phyloP scores from a whole-genome alignment of 1,284 basidiomycete genomes.

The Bjerkandera adusta region DNA sequence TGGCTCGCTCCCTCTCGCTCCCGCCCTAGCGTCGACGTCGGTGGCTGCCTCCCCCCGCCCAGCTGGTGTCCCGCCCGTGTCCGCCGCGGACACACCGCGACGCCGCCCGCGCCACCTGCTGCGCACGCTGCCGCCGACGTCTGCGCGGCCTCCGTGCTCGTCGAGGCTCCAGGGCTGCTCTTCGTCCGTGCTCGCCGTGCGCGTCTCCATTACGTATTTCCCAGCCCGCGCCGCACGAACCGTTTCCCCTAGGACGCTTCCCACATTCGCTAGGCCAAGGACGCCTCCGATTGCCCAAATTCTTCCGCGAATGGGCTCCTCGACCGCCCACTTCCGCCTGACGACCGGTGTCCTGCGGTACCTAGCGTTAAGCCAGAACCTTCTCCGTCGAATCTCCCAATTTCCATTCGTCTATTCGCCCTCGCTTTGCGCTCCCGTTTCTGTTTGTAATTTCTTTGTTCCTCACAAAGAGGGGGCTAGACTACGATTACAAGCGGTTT shows the following conservation, averaged over 20 bases:
- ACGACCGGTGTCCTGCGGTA: slow-evolving; percentile 1
- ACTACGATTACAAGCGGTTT: slow-evolving; percentile 17
- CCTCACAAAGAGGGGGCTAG: slow-evolving; percentile 7
- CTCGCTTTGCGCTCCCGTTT: no score
- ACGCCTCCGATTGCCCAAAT: no score
- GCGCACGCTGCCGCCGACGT: no score
- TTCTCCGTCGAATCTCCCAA: no score
- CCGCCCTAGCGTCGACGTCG: not conserved
- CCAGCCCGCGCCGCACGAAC: not conserved
- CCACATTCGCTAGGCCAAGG: slow-evolving; percentile 1
- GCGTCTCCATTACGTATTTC: not conserved
- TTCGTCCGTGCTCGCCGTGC: not conserved
- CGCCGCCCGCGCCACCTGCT: no score
- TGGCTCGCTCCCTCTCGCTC: no score
- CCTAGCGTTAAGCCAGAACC: no score
- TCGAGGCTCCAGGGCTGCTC: not conserved
- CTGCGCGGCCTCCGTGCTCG: not conserved
- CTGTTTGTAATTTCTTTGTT: no score
- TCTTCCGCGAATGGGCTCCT: no score
- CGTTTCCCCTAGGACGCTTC: not conserved
- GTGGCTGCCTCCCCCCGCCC: not conserved
- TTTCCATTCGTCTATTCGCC: no score
- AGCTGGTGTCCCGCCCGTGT: not conserved
- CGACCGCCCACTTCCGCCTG: no score
- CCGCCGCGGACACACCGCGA: no score